Conservation (phyloP, 257 asterid species). For the Przewalskia tangutica region DNA sequence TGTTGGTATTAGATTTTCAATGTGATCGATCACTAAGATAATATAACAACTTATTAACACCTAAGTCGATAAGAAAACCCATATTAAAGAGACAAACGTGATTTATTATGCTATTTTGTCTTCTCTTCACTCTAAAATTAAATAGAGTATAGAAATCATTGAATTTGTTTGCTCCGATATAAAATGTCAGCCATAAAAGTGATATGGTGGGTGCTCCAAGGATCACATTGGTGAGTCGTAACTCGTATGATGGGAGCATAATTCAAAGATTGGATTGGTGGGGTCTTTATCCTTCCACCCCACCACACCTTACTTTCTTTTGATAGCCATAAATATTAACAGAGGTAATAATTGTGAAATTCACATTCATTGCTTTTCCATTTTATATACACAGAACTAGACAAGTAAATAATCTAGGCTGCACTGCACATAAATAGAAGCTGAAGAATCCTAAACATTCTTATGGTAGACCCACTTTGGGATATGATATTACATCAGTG, state of each 20-base stretch:
- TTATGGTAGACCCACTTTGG: background rate
- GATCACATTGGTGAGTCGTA: too few species aligned
- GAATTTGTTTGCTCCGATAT: background rate
- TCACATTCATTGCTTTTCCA: background rate
- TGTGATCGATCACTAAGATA: background rate
- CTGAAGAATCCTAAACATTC: background rate
- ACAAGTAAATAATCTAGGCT: background rate
- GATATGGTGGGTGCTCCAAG: too few species aligned
- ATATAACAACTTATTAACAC: background rate
- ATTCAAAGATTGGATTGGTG: too few species aligned
- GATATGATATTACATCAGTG: conserved; percentile 6
- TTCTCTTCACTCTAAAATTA: background rate
- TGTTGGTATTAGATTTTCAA: too few species aligned
- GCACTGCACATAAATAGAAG: background rate
- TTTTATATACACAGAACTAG: background rate
- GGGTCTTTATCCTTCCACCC: background rate
- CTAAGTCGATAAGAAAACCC: background rate
- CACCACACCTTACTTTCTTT: too few species aligned
- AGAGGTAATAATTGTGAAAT: background rate
- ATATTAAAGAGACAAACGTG: background rate
- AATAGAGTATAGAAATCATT: background rate
- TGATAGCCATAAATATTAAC: background rate
- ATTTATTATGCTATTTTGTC: too few species aligned
- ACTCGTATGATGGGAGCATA: background rate
- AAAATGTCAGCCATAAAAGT: too few species aligned